Evolutionary conservation across 768 basidiomycete genomes (phyloP).

Genomic region (Boletus huronensis): DNA sequence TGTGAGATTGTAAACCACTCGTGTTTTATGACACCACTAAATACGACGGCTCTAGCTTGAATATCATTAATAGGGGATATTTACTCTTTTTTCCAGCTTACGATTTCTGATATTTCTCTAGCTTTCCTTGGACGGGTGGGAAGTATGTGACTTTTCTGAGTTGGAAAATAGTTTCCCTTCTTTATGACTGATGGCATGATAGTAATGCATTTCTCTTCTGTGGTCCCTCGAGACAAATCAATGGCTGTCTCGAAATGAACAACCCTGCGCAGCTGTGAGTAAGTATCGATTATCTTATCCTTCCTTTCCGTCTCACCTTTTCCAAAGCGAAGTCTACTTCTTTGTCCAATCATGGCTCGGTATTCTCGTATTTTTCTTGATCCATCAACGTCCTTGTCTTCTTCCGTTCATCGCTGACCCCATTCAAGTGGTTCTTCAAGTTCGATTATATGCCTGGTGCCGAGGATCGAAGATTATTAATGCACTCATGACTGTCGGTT

Average conservation of each 20-base stretch:
- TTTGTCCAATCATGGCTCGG: constrained; percentile 1
- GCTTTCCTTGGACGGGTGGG: constrained; percentile 14
- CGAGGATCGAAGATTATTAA: constrained; percentile 4
- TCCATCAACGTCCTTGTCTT: neutral
- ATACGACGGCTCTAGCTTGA: constrained; percentile 6
- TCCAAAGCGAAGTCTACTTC: constrained; percentile 12
- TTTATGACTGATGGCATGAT: neutral
- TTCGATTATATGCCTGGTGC: constrained; percentile 11
- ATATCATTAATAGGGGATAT: constrained; percentile 3
- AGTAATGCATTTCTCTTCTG: constrained; percentile 4
- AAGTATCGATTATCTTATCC: neutral
- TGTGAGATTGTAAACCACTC: constrained; percentile 6
- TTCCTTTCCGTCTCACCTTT: neutral
- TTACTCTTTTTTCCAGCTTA: neutral
- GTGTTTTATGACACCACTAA: neutral
- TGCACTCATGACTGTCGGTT: constrained; percentile 2
- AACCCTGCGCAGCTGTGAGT: neutral
- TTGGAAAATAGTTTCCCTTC: neutral
- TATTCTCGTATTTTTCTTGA: neutral
- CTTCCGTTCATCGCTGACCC: neutral
- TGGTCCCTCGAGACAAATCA: neutral
- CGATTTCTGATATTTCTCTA: neutral
- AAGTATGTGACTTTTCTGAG: constrained; percentile 4
- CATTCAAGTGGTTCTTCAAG: constrained; percentile 12
- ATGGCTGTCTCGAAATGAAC: neutral